Percentiles rank a stretch among this genome's conserved stretches.
Evolutionary conservation across 1,284 basidiomycete genomes (phyloP).

Genomic region (Heterobasidion annosum): DNA sequence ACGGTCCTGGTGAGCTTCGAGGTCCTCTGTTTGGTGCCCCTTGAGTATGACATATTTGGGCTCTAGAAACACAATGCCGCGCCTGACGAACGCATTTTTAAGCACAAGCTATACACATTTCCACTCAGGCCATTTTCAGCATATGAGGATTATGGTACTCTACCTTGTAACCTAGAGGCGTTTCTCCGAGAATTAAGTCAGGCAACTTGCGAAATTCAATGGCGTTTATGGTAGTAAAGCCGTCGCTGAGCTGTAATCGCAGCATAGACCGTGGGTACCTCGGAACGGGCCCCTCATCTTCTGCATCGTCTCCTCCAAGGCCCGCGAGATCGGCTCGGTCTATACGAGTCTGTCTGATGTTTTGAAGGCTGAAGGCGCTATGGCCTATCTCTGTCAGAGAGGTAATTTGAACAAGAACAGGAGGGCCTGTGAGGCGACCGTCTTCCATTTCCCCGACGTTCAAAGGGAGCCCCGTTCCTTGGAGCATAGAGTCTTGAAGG

Average conservation of each 20-base stretch:
- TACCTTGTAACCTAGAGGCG: constrained; percentile 69
- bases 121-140: neutral
- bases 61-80: constrained; percentile 62
- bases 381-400: constrained; percentile 68
- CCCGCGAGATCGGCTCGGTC: constrained; percentile 46
- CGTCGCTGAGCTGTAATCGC: constrained; percentile 59
- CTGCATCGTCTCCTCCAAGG: constrained; percentile 42
- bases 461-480: constrained; percentile 54
- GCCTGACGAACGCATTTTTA: constrained; percentile 49
- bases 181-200: constrained; percentile 52
- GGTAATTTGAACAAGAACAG: constrained; percentile 60
- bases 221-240: constrained; percentile 47
- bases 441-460: constrained; percentile 29
- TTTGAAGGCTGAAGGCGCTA: constrained; percentile 61
- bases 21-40: constrained; percentile 49
- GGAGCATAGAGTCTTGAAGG: constrained; percentile 57
- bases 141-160: neutral
- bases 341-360: constrained; percentile 51
- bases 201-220: constrained; percentile 59
- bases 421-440: constrained; percentile 26
- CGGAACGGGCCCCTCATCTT: constrained; percentile 65
- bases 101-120: constrained; percentile 43
- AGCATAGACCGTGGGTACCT: constrained; percentile 68
- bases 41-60: constrained; percentile 49
- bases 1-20: constrained; percentile 39